Percentiles rank a stretch among this genome's conserved stretches.
phyloP scores from a whole-genome alignment of 495 filamentous ascomycete species.

The Penicillium antarcticum region DNA sequence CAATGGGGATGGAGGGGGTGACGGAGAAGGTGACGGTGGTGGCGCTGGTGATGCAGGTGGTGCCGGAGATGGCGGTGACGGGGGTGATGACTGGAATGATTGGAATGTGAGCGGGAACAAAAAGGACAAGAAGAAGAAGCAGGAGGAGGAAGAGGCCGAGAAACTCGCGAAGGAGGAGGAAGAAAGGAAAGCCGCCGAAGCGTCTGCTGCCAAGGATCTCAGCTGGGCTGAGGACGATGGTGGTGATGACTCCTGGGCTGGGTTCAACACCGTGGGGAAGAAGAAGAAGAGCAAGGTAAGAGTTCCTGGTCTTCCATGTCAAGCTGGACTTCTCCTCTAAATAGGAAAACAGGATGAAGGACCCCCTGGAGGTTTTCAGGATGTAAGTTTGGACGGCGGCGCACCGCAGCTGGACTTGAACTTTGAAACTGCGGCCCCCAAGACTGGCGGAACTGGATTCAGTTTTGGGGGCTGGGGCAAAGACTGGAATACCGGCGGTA shows the following conservation, averaged over 20 bases:
- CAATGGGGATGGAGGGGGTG: slow-evolving; percentile 26
- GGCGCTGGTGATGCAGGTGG: slow-evolving; percentile 26
- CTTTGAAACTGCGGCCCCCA: slow-evolving; percentile 34
- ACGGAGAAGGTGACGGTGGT: slow-evolving; percentile 38
- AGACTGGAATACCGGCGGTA: slow-evolving; percentile 35
- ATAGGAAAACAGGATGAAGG: slow-evolving; percentile 18
- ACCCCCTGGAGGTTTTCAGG: slow-evolving; percentile 38
- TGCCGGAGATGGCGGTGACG: slow-evolving; percentile 23
- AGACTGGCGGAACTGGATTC: slow-evolving; percentile 32
- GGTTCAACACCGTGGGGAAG: slow-evolving; percentile 31
- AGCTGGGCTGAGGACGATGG: slow-evolving; percentile 42
- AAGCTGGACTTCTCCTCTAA: not conserved
- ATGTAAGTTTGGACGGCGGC: slow-evolving; percentile 41
- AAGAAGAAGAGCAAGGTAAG: slow-evolving; percentile 53
- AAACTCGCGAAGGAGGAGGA: slow-evolving; percentile 33
- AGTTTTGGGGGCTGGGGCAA: slow-evolving; percentile 46
- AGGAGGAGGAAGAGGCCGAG: slow-evolving; percentile 36
- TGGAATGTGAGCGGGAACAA: slow-evolving; percentile 43
- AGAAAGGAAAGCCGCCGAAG: slow-evolving; percentile 33
- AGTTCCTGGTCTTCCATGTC: not conserved
- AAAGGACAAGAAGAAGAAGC: slow-evolving; percentile 37
- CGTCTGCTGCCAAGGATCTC: slow-evolving; percentile 32
- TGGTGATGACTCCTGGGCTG: slow-evolving; percentile 36
- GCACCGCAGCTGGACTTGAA: slow-evolving; percentile 45
- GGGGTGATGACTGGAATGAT: slow-evolving; percentile 36